These are phyloP conservation scores for Globisporangium nunn DNA, from an alignment of 352 stramenopile species.

Conservation along the genomic window DNA sequence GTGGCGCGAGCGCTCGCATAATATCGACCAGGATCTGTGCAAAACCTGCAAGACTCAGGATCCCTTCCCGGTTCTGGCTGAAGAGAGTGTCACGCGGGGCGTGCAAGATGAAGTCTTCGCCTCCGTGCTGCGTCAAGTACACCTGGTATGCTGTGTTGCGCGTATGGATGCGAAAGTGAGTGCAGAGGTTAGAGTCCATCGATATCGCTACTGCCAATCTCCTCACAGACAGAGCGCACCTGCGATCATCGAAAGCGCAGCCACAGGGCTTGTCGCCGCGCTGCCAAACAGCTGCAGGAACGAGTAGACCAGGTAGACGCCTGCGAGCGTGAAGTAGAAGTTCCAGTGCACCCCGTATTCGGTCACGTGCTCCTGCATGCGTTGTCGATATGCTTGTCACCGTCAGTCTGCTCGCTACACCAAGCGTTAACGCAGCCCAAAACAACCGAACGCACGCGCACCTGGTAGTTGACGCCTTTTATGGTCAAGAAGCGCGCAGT, in stretches of 20 bases:
- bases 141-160: slow-evolving; percentile 72
- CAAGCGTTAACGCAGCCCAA: not conserved
- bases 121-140: slow-evolving; percentile 59
- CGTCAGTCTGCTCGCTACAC: too few species aligned
- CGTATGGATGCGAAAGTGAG: not conserved
- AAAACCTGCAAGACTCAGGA: slow-evolving; percentile 85
- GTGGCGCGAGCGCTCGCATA: not conserved
- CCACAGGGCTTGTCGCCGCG: slow-evolving; percentile 34
- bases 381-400: not conserved
- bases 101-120: slow-evolving; percentile 75
- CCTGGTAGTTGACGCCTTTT: slow-evolving; percentile 84
- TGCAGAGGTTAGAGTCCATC: not conserved
- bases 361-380: slow-evolving; percentile 88
- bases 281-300: slow-evolving; percentile 42
- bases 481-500: slow-evolving; percentile 66
- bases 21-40: not conserved
- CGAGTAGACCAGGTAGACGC: slow-evolving; percentile 68
- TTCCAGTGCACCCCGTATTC: slow-evolving; percentile 99
- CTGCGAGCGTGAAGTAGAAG: slow-evolving; percentile 97
- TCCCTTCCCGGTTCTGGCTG: slow-evolving; percentile 93
- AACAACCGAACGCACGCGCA: slow-evolving; percentile 19
- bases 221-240: slow-evolving; percentile 17
- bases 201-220: too few species aligned
- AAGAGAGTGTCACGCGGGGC: slow-evolving; percentile 74
- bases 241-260: slow-evolving; percentile 30